Evolutionary conservation across 2,329 filamentous ascomycete species (phyloP).

Genomic region (Fusarium concolor): DNA sequence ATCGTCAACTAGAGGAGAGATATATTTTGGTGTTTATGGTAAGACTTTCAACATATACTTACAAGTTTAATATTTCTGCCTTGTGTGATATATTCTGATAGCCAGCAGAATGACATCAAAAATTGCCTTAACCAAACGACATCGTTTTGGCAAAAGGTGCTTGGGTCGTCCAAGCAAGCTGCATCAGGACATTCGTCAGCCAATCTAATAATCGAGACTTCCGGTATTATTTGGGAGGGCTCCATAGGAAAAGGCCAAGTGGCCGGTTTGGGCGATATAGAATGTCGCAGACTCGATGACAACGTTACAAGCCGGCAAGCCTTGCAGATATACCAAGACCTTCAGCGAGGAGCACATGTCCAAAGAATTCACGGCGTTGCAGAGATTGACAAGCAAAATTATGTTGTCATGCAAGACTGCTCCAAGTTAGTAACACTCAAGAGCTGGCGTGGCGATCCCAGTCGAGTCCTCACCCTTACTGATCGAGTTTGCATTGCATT

Average conservation of each 20-base stretch:
- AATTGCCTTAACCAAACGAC: background rate
- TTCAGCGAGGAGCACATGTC: background rate
- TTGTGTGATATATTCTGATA: background rate
- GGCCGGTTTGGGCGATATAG: background rate
- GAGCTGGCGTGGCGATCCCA: too few species aligned
- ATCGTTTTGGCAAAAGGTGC: background rate
- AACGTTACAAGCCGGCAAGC: background rate
- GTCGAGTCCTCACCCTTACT: too few species aligned
- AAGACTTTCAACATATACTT: too few species aligned
- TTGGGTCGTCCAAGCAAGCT: background rate
- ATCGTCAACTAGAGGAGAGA: too few species aligned
- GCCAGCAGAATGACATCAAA: background rate
- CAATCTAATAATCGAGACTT: background rate
- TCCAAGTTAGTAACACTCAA: too few species aligned
- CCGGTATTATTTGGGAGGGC: background rate
- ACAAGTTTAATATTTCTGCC: too few species aligned
- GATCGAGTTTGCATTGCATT: too few species aligned
- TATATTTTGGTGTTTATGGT: too few species aligned
- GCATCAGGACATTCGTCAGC: background rate
- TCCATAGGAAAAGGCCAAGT: background rate
- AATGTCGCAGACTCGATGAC: background rate
- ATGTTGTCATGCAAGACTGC: too few species aligned
- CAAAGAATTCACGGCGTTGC: too few species aligned
- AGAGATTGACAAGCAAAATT: too few species aligned
- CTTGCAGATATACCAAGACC: background rate